Base-by-base conservation (phyloP, 148 eudicot species). In the Amaranthus cruentus region DNA sequence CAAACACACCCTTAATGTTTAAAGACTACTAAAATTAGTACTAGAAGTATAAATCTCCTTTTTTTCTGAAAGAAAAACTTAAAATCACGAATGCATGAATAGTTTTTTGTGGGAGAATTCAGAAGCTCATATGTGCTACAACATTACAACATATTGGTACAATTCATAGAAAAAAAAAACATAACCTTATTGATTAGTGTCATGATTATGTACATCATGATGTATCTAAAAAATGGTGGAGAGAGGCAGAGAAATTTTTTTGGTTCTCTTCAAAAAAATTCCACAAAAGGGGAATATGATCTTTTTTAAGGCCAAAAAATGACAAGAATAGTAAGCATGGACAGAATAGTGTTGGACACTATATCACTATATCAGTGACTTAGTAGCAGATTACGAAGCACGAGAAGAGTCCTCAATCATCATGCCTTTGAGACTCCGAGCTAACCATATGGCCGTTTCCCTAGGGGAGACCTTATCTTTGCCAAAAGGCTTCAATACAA, bases 361-460 rank as follows among this genome's bases (percentile, higher is more conserved):
- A 63, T 61, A 70, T 71, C 62, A 73, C 28, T 3, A 63, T 61
- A 70, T 71, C 74, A 60, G 53, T 11, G 63, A 38, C 78, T 69
- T 84, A 75, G 80, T 78, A 9, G 62, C 49, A 71, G 49, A 60
- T 83, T 80, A 92, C 21, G 85, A 78, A 75, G 69, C 79, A 60
- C 97, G 83, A 62, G 81, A 78, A 47, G 79, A 70, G 66, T 91
- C 97, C 6, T 91, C 94, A 13, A 89, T 83, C 87, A 88, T 87
- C 94, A 91, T 91, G 51, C 97, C 97, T 84, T 89, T 91, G 9
- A 89, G 87, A 81, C 94, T 91, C 72, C 83, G 84, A 47, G 97
- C 97, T 72, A 91, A 71, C 97, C 97, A 91, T 51, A 91, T 96
- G 5, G 99, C 99, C 5, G 99, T 96, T 81, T 96, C 99, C 75